Evolutionary conservation across 2,329 filamentous ascomycete genomes (phyloP).

Genomic region (Cadophora sp.): DNA sequence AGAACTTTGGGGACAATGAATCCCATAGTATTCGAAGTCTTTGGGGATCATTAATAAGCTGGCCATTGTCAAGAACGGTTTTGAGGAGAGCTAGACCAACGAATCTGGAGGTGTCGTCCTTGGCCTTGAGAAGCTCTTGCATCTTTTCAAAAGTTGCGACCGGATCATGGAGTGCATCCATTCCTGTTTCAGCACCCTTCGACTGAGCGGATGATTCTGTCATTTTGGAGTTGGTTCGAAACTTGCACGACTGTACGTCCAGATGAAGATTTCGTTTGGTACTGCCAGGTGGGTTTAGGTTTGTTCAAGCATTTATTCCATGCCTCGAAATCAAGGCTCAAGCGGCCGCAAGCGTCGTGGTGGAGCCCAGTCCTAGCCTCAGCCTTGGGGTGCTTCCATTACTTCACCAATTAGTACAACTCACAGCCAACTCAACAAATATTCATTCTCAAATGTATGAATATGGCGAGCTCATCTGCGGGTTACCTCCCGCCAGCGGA

Average conservation of each 20-base stretch:
- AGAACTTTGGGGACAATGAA: conserved; percentile 65
- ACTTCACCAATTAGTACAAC: background rate
- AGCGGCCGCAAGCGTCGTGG: conserved; percentile 11
- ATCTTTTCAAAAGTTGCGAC: conserved; percentile 55
- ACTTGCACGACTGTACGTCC: background rate
- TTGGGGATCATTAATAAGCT: conserved; percentile 55
- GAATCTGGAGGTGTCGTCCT: conserved; percentile 72
- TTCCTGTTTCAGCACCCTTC: background rate
- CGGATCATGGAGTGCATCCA: conserved; percentile 27
- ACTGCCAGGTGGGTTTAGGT: background rate
- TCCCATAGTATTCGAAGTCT: conserved; percentile 62
- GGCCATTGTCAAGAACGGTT: conserved; percentile 67
- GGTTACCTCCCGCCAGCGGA: conserved; percentile 35
- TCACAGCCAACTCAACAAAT: conserved; percentile 23
- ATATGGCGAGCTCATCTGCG: conserved; percentile 44
- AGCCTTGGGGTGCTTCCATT: conserved; percentile 1
- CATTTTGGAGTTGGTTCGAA: conserved; percentile 14
- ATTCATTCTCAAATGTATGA: conserved; percentile 35
- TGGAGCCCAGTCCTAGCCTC: conserved; percentile 11
- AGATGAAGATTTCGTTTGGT: conserved; percentile 5
- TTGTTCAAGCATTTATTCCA: background rate
- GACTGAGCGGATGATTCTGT: background rate
- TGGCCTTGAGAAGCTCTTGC: conserved; percentile 60
- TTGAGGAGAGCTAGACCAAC: conserved; percentile 71
- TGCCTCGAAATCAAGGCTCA: background rate